Evolutionary conservation across 2,329 filamentous ascomycete species (phyloP), one percentile per base, ranked within the genome.

Genomic region (Tolypocladium inflatum): DNA sequence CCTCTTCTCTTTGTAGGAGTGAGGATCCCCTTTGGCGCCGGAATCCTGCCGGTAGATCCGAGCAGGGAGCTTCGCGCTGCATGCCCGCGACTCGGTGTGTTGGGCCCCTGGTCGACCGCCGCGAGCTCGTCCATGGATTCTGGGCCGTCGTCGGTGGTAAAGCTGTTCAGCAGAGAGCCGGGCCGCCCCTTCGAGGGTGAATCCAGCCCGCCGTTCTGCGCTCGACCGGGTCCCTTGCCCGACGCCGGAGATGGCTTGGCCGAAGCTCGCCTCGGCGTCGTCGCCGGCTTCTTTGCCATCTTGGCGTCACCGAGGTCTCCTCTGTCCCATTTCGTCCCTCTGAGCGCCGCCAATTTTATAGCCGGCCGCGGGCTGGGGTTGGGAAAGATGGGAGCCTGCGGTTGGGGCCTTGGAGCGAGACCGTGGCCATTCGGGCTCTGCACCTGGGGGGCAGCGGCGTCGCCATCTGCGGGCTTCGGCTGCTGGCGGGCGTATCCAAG

Each of bases 21-120:
- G 48, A 85, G 66, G 57, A 86, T 86, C 9, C 82, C 76, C 65
- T 80, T 84, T 11, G 80, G 74, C n/a, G 68, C 62, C 21, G 66
- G 54, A 15, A 61, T 63, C n/a, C 59, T 50, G 33, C 55, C 8
- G n/a, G 38, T 51, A 3, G 57, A 56, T n/a, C 59, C 60, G 10
- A 52, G 54, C 4, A 61, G 19, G 9, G 54, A 38, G 38, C 59
- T 58, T 11, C 17, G 19, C 26, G 39, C 39, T 10, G 54, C 45
- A 4, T 15, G 55, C n/a, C 57, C 56, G n/a, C 19, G 56, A 26
- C 54, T 56, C 41, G 59, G 61, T n/a, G 60, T 61, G 15, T 54
- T 48, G 8, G 48, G 17, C 8, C 35, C 55, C 1, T 26, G 38
- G 26, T 61, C 55, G 4, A 38, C 54, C 15, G 57, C 48, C 7